Conservation (phyloP, 2,329 filamentous ascomycete genomes). For the Aspergillus fijiensis region DNA sequence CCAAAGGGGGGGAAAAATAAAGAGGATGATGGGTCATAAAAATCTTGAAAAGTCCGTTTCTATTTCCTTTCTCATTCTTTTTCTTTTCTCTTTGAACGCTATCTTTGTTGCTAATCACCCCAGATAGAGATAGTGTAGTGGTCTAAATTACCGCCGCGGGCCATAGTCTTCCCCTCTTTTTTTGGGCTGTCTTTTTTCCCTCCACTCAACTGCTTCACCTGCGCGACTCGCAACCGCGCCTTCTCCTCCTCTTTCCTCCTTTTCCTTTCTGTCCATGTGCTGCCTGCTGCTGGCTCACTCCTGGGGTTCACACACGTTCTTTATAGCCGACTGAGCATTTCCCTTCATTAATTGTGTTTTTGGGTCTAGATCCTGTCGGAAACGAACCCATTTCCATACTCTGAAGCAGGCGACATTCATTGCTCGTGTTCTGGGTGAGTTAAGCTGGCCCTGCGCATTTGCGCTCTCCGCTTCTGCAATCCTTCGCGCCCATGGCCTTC, state of each 20-base stretch:
- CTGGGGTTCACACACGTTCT: not conserved
- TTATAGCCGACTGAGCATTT: not conserved
- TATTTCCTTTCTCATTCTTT: not conserved
- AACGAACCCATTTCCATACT: constrained; percentile 19
- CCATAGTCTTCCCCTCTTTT: not conserved
- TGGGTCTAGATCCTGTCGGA: not conserved
- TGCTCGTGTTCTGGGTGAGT: constrained; percentile 14
- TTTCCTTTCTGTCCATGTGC: not conserved
- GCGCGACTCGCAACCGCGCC: not conserved
- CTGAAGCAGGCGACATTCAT: constrained; percentile 11
- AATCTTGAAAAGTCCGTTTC: not conserved
- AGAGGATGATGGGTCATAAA: not conserved
- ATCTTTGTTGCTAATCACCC: not conserved
- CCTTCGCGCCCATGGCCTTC: constrained; percentile 10
- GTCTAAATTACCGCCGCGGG: not conserved
- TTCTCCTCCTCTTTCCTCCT: not conserved
- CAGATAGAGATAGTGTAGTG: not conserved
- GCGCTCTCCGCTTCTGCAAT: constrained; percentile 11
- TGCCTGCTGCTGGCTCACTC: not conserved
- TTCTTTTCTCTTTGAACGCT: not conserved
- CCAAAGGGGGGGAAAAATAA: not conserved
- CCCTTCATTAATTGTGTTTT: constrained; percentile 1
- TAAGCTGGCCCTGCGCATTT: constrained; percentile 12
- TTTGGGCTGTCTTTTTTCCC: not conserved
- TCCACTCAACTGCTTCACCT: not conserved